Percentiles rank a stretch among this genome's conserved stretches.
phyloP scores from a whole-genome alignment of 2,329 filamentous ascomycete genomes.

The Pseudogymnoascus sp. region DNA sequence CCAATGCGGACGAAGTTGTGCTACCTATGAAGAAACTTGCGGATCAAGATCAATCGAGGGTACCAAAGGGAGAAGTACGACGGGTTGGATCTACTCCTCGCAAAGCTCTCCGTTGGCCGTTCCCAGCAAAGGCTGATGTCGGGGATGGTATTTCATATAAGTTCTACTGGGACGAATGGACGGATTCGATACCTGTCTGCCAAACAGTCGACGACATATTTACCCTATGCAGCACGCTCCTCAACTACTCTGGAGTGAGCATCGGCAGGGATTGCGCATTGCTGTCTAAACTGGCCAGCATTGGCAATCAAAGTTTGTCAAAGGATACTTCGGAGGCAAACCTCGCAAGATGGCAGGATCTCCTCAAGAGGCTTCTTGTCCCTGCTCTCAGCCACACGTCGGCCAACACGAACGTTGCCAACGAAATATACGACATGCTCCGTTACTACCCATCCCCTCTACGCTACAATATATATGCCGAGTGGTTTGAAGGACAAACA shows the following conservation, averaged over 20 bases:
- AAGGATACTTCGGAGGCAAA: slow-evolving; percentile 67
- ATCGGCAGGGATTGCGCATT: slow-evolving; percentile 78
- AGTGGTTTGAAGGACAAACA: slow-evolving; percentile 79
- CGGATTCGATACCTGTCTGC: slow-evolving; percentile 85
- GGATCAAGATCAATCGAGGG: slow-evolving; percentile 57
- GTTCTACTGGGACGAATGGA: slow-evolving; percentile 98
- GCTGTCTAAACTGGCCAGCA: slow-evolving; percentile 74
- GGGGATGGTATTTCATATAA: slow-evolving; percentile 71
- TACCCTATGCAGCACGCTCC: slow-evolving; percentile 71
- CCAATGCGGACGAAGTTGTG: slow-evolving; percentile 35
- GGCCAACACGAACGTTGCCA: slow-evolving; percentile 74
- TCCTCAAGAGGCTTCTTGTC: slow-evolving; percentile 77
- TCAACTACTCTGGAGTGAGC: slow-evolving; percentile 80
- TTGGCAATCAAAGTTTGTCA: slow-evolving; percentile 68
- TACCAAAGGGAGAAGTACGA: slow-evolving; percentile 62
- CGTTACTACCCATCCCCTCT: slow-evolving; percentile 67
- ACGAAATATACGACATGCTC: slow-evolving; percentile 79
- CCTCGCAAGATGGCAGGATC: slow-evolving; percentile 69
- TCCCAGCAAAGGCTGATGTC: slow-evolving; percentile 68
- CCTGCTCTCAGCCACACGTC: slow-evolving; percentile 82
- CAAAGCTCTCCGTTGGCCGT: slow-evolving; percentile 73
- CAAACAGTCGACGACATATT: slow-evolving; percentile 88
- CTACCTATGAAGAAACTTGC: slow-evolving; percentile 42
- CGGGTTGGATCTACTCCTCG: slow-evolving; percentile 52
- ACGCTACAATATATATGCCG: slow-evolving; percentile 83